Percentiles rank a stretch among this genome's conserved stretches.
These are phyloP conservation scores for Durio zibethinus DNA, from an alignment of 345 rosid species.

Conservation along the genomic window DNA sequence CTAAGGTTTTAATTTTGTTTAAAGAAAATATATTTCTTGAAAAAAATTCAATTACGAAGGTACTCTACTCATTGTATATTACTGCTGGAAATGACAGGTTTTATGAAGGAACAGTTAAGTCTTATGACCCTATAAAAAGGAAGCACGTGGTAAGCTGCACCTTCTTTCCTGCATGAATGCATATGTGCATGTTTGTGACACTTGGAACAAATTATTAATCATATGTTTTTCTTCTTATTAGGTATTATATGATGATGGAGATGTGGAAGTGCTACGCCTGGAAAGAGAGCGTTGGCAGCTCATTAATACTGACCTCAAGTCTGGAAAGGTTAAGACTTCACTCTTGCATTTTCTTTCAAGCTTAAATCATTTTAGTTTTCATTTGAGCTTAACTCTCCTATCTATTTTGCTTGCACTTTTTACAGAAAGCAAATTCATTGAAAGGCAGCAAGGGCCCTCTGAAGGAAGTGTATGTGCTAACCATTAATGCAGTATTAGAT, in stretches of 20 bases:
- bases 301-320: constrained; percentile 52
- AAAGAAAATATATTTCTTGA: background rate
- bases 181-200: constrained; percentile 8
- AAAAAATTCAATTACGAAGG: background rate
- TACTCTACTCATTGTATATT: constrained; percentile 15
- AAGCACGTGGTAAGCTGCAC: constrained; percentile 78
- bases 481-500: constrained; percentile 8
- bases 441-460: constrained; percentile 35
- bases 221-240: constrained; percentile 19
- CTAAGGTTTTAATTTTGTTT: background rate
- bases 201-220: background rate
- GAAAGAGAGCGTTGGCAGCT: constrained; percentile 93
- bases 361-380: background rate
- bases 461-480: constrained; percentile 49
- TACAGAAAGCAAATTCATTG: constrained; percentile 53
- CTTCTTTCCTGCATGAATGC: constrained; percentile 12
- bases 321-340: constrained; percentile 49
- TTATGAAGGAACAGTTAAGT: constrained; percentile 86
- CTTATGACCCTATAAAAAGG: constrained; percentile 72
- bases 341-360: background rate
- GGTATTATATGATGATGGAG: constrained; percentile 93
- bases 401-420: constrained; percentile 21
- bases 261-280: constrained; percentile 83
- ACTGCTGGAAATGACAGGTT: constrained; percentile 55
- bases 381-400: constrained; percentile 18